Base-by-base conservation (phyloP, 305 asterid species). In the Fraxinus baroniana region DNA sequence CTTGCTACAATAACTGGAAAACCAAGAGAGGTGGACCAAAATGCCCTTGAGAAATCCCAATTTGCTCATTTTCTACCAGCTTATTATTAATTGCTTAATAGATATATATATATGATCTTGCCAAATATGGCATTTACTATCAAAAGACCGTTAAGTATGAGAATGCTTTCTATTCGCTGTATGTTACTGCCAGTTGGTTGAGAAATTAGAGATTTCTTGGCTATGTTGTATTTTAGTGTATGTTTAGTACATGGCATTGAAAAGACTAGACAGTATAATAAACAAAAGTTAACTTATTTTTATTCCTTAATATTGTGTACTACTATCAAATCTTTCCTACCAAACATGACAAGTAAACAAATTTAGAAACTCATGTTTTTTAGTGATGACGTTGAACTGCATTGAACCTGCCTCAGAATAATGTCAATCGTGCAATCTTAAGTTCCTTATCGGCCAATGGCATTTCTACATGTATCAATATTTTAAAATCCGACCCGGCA, bases 1-100 rank as follows among this genome's bases (percentile, higher is more conserved):
- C 93, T 60, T 90, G 92, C 87, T 89, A 90, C 87, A 89, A 90
- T 81, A 90, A 89, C 90, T 90, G 91, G 93, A 90, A 90, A 86
- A 90, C 92, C 83, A 86, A 89, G 82, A 57, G 64, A 78, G 93
- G 92, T 37, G 89, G 92, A 41, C 93, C 93, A 0, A 90, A 90
- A 75, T 90, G 93, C 86, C 92, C 93, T 30, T 88, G 80, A 86
- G 66, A 78, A 30, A 10, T 6, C 2, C 79, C 74, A 4, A 15
- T 33, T 18, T 79, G 76, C 55, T 30, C 37, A 72, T 55, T 13
- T 75, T 75, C 4, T 52, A 79, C 49, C 28, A 35, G n/a, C 39
- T 76, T 74, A 26, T 55, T 46, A 80, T 26, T 68, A 66, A 22
- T 32, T 79, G 28, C 41, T 62, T 57, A 17, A 55, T 80, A 57